Percentiles rank a stretch among this genome's conserved stretches.
These are phyloP conservation scores for Ophiostoma quercus DNA, from an alignment of 2,329 filamentous ascomycete species.

Conservation along the genomic window DNA sequence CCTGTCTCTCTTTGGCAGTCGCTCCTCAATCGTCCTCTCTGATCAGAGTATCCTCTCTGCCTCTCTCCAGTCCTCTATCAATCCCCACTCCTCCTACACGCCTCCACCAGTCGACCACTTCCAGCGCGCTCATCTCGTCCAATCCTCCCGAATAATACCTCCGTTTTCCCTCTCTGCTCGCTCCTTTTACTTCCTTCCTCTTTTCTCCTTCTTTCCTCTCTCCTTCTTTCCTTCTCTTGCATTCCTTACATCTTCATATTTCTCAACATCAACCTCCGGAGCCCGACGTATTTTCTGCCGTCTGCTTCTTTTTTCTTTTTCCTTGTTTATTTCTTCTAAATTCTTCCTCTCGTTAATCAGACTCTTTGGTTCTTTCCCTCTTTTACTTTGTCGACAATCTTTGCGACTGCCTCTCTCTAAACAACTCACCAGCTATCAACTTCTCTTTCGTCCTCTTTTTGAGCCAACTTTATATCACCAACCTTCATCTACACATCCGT, in stretches of 20 bases:
- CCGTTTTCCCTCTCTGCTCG: not conserved
- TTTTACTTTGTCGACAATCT: conserved; percentile 17
- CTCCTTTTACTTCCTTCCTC: not conserved
- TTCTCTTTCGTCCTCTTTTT: not conserved
- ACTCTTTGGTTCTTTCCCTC: conserved; percentile 27
- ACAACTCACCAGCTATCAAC: not conserved
- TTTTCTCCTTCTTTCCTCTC: not conserved
- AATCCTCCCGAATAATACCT: conserved; percentile 8
- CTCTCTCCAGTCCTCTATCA: not conserved
- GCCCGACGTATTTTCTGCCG: not conserved
- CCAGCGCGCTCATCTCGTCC: not conserved
- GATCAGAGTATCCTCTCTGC: not conserved
- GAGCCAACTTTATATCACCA: not conserved
- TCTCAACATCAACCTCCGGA: not conserved
- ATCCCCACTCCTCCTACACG: conserved; percentile 4
- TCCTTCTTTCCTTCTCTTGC: conserved; percentile 16
- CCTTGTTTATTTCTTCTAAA: conserved; percentile 13
- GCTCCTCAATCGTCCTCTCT: not conserved
- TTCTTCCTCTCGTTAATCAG: conserved; percentile 19
- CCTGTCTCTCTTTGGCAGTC: not conserved
- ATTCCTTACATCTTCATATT: conserved; percentile 12
- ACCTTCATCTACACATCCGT: not conserved
- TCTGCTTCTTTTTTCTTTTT: conserved; percentile 16
- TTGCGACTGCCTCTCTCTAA: conserved; percentile 18
- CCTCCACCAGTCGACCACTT: not conserved